phyloP scores from a whole-genome alignment of 192 early-diverging fungal genomes.

The Coemansia sp. region DNA sequence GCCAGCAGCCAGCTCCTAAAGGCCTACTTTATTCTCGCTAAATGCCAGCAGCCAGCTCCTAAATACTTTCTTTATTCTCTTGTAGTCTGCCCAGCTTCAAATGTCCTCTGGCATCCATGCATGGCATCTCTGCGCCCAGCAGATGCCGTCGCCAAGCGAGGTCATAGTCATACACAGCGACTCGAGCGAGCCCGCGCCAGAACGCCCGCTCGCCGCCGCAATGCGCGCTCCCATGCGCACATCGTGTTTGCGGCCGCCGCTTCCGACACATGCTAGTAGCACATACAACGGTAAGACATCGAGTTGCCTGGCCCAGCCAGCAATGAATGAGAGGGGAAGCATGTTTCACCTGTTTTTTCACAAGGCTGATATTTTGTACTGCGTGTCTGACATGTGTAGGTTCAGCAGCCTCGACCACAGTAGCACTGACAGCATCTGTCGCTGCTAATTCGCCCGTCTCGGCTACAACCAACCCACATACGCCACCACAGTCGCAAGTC shows the following conservation, averaged over 20 bases:
- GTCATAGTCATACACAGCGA: constrained; percentile 47
- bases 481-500: constrained; percentile 11
- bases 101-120: constrained; percentile 30
- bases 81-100: background rate
- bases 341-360: constrained; percentile 6
- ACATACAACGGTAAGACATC: constrained; percentile 2
- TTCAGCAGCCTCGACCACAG: constrained; percentile 13
- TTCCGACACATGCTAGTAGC: constrained; percentile 2
- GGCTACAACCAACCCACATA: constrained; percentile 21
- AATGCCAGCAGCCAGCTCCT: no score
- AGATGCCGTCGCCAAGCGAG: constrained; percentile 23
- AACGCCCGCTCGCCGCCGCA: background rate
- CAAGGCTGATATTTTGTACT: background rate
- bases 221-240: background rate
- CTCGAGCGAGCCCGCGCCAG: constrained; percentile 35
- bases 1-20: no score
- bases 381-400: constrained; percentile 4
- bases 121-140: constrained; percentile 29
- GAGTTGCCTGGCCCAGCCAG: background rate
- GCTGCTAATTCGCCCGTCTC: constrained; percentile 18
- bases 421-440: constrained; percentile 17
- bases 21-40: no score
- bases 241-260: background rate
- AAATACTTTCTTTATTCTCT: background rate
- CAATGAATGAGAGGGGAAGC: background rate